Base-by-base conservation (phyloP, 768 basidiomycete species). In the Agaricus subrufescens region DNA sequence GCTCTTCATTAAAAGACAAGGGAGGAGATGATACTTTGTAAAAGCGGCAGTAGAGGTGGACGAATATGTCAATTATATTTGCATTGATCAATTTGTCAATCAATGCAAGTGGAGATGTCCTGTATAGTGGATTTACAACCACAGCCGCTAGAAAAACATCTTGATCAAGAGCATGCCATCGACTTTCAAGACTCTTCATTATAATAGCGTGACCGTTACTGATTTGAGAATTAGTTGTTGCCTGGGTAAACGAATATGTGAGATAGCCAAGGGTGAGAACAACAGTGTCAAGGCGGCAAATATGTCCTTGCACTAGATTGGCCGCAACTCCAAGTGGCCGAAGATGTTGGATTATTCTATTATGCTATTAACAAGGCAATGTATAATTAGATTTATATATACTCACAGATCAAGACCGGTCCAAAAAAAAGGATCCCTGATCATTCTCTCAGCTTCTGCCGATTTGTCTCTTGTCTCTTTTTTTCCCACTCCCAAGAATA, bases 251-350 rank as follows among this genome's bases (percentile, higher is more conserved):
- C 39, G 53, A 65, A 72, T 46, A 66, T 63, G 62, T 61, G 11
- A 75, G 66, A 49, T 66, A 64, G 9, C 60, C 71, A 53, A 73
- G 65, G 9, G 63, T 71, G 4, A 71, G 52, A 3, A 73, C 60
- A 19, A 74, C 68, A 47, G 69, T 62, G 60, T 74, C 67, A 9
- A 75, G 67, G 0, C 63, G 66, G 4, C 62, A 64, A 47, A 61
- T 48, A n/a, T 62, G 23, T 4, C 62, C 59, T 54, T 75, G 73
- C 2, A 67, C 63, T 43, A 72, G 59, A 59, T 73, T 72, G 5
- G 71, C 64, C 19, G 75, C 72, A 51, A 73, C 65, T 5, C 71
- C 71, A 27, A 77, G 69, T 12, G 73, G 75, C 27, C 68, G 61
- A 30, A 74, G 67, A 60, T 68, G 62, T 11, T 40, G 54, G 10